Conservation (phyloP, 768 basidiomycete genomes). For the Multifurca ochricompacta region DNA sequence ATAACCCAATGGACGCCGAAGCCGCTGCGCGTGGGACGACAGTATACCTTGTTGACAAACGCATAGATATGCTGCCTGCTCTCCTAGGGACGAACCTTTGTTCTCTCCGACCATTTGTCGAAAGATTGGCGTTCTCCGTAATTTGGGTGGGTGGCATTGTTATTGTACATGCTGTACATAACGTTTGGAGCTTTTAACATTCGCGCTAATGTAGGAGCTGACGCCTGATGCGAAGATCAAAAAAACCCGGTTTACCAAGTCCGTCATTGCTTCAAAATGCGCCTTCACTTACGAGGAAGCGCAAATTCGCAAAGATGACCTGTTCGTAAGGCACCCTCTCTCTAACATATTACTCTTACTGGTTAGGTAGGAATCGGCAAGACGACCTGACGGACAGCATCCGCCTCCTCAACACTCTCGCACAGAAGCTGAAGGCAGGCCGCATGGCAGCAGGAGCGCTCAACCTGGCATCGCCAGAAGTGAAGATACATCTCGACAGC, state of each 20-base stretch:
- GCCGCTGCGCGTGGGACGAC: slow-evolving; percentile 95
- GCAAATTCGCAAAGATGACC: slow-evolving; percentile 87
- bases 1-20: slow-evolving; percentile 94
- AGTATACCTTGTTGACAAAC: slow-evolving; percentile 96
- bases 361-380: slow-evolving; percentile 46
- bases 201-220: slow-evolving; percentile 61
- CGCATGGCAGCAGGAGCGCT: slow-evolving; percentile 96
- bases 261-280: slow-evolving; percentile 92
- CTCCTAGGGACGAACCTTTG: slow-evolving; percentile 94
- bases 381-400: slow-evolving; percentile 83
- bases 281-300: slow-evolving; percentile 98
- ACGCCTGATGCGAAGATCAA: slow-evolving; percentile 84
- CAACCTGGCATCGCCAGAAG: slow-evolving; percentile 96
- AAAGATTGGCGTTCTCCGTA: slow-evolving; percentile 88
- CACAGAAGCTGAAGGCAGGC: slow-evolving; percentile 72
- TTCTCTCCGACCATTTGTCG: slow-evolving; percentile 85
- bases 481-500: slow-evolving; percentile 92
- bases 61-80: slow-evolving; percentile 95
- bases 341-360: background rate
- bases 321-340: slow-evolving; percentile 40
- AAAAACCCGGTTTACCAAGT: slow-evolving; percentile 87
- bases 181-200: slow-evolving; percentile 9
- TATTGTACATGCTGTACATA: too few species aligned
- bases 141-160: slow-evolving; percentile 70
- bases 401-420: slow-evolving; percentile 80